These are phyloP conservation scores for Silene conica DNA, from an alignment of 148 eudicot genomes.

Conservation along the genomic window DNA sequence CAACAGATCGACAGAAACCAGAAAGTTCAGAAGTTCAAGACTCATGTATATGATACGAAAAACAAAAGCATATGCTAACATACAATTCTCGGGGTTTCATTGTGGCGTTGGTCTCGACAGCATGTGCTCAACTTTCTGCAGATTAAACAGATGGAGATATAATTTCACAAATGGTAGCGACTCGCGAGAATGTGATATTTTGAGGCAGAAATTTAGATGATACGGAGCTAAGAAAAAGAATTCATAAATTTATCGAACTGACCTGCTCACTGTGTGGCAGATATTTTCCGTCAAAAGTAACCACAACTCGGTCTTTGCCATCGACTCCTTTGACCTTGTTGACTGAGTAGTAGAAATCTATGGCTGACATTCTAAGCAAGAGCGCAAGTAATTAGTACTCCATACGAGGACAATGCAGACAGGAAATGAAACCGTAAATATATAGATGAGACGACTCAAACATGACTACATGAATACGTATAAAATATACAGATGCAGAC, in stretches of 20 bases:
- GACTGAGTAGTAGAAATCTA: conserved; percentile 94
- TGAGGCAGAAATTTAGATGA: no score
- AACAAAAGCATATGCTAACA: background rate
- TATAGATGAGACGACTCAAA: background rate
- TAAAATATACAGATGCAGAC: no score
- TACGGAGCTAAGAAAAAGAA: background rate
- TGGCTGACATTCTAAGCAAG: conserved; percentile 84
- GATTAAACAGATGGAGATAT: background rate
- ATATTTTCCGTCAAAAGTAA: conserved; percentile 90
- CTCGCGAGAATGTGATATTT: background rate
- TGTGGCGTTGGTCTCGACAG: conserved; percentile 40
- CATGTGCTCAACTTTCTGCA: conserved; percentile 78
- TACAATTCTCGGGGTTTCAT: conserved; percentile 14
- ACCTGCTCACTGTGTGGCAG: conserved; percentile 88
- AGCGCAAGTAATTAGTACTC: conserved; percentile 2
- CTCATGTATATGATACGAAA: conserved; percentile 4
- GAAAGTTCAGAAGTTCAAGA: background rate
- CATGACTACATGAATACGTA: background rate
- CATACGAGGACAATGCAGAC: background rate
- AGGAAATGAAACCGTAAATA: background rate
- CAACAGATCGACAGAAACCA: background rate
- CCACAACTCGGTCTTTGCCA: conserved; percentile 83
- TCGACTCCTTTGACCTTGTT: conserved; percentile 91
- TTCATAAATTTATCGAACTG: conserved; percentile 21
- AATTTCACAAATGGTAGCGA: background rate